Conservation (phyloP, 2,329 filamentous ascomycete species). For the Cytospora leucostoma region DNA sequence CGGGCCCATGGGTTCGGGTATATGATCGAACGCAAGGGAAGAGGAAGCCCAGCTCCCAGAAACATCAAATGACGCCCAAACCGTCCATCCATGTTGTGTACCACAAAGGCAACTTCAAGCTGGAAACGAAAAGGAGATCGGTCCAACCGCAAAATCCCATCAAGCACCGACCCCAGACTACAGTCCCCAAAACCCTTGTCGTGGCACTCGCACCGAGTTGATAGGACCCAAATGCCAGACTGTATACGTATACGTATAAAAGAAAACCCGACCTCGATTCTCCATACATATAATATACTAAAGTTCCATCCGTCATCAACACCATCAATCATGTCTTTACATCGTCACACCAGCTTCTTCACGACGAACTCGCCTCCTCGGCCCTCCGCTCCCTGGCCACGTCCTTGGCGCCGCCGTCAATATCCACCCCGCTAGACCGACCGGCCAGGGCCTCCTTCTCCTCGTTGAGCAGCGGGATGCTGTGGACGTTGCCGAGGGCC, state of each 20-base stretch:
- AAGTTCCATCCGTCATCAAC: not conserved
- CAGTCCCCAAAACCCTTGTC: not conserved
- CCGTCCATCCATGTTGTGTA: too few species aligned
- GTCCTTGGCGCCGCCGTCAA: conserved; percentile 49
- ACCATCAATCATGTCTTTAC: not conserved
- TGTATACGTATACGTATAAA: not conserved
- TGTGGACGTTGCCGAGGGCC: conserved; percentile 44
- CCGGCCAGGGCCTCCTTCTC: conserved; percentile 36
- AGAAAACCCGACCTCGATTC: not conserved
- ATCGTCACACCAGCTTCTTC: not conserved
- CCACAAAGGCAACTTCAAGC: too few species aligned
- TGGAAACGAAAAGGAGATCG: too few species aligned
- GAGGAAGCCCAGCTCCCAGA: too few species aligned
- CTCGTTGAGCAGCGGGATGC: conserved; percentile 59
- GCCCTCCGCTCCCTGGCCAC: conserved; percentile 50
- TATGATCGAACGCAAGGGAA: too few species aligned
- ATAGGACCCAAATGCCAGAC: not conserved
- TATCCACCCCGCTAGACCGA: conserved; percentile 30
- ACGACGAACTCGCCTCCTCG: conserved; percentile 28
- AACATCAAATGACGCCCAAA: too few species aligned
- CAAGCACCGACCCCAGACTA: not conserved
- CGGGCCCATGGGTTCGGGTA: too few species aligned
- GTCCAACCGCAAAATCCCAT: not conserved
- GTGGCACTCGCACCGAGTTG: not conserved
- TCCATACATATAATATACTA: conserved; percentile 3